phyloP scores from a whole-genome alignment of 2,329 filamentous ascomycete species.

The Botrytis squamosa region DNA sequence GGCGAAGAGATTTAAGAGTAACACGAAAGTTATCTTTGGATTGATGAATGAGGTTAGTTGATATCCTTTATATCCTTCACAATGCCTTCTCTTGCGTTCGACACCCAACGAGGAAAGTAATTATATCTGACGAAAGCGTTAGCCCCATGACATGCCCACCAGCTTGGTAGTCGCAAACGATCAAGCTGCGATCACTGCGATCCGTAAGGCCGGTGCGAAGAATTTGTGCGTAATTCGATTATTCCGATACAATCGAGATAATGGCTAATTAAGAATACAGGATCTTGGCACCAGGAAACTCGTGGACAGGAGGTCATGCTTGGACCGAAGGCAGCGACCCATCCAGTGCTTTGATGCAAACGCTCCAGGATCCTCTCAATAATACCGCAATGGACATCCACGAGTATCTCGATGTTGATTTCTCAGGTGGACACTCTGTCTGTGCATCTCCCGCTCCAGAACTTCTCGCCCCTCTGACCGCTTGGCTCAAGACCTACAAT shows the following conservation, averaged over 20 bases:
- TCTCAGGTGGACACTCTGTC: slow-evolving; percentile 45
- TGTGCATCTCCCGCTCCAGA: slow-evolving; percentile 44
- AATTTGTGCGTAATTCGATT: slow-evolving; percentile 40
- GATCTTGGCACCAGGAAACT: slow-evolving; percentile 50
- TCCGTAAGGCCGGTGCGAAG: slow-evolving; percentile 45
- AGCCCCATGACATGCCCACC: slow-evolving; percentile 51
- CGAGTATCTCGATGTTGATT: slow-evolving; percentile 52
- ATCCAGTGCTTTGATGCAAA: slow-evolving; percentile 43
- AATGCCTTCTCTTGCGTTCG: too few species aligned
- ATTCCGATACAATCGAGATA: not conserved
- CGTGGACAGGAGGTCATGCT: slow-evolving; percentile 49
- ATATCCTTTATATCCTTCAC: too few species aligned
- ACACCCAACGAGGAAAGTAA: too few species aligned
- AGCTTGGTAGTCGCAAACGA: slow-evolving; percentile 47
- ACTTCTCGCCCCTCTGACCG: slow-evolving; percentile 45
- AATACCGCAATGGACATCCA: slow-evolving; percentile 53
- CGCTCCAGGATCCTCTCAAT: slow-evolving; percentile 47
- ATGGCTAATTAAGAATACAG: slow-evolving; percentile 1
- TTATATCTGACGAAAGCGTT: not conserved
- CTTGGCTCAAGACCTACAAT: slow-evolving; percentile 47
- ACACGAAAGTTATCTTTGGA: slow-evolving; percentile 50
- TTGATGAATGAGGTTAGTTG: slow-evolving; percentile 44
- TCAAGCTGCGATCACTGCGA: slow-evolving; percentile 48
- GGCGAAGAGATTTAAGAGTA: slow-evolving; percentile 46
- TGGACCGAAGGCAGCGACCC: slow-evolving; percentile 46